Base-by-base conservation (phyloP, 345 rosid genomes). In the Corchorus olitorius region DNA sequence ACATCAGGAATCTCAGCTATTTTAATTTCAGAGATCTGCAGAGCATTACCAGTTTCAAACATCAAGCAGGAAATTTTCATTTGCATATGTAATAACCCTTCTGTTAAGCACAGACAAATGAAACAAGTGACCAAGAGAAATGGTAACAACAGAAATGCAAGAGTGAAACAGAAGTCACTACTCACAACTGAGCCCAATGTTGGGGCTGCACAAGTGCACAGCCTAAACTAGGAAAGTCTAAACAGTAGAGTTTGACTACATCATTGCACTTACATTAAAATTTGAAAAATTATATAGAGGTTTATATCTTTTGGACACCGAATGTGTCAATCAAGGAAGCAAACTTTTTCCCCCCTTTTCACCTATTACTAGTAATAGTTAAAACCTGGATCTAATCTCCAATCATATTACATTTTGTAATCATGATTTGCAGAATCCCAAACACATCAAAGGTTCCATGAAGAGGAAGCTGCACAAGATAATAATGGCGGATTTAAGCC, bases 1-100 rank as follows among this genome's bases (percentile, higher is more conserved):
- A 83, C 80, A 76, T 93, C 92, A 10, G 94, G 91, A 88, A 95
- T 89, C 69, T 93, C 94, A 56, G 96, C 99, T 80, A 86, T 81
- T 86, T 83, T 89, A 81, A 95, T 88, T 86, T 95, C 92, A 73
- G 97, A 87, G 59, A 95, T 95, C 99, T 95, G 82, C 83, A 85
- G 2, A 61, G 41, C 16, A 77, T 48, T 75, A 68, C 60, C 59
- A 66, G 1, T 65, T 54, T 61, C 77, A 27, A 39, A 75, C 64
- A 67, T 66, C 60, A 64, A 72, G 74, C 77, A 52, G 62, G 49
- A 54, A 7, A 63, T 8, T 7, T 22, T 10, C 16, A 17, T 58
- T 60, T 64, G 49, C 20, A 75, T 2, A 0, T 67, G 5, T 37
- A 50, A 55, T 1, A 68, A 6, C 12, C 46, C 10, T 14, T 61